phyloP scores from a whole-genome alignment of 306 rosid genomes.

The Echinosophora koreensis region DNA sequence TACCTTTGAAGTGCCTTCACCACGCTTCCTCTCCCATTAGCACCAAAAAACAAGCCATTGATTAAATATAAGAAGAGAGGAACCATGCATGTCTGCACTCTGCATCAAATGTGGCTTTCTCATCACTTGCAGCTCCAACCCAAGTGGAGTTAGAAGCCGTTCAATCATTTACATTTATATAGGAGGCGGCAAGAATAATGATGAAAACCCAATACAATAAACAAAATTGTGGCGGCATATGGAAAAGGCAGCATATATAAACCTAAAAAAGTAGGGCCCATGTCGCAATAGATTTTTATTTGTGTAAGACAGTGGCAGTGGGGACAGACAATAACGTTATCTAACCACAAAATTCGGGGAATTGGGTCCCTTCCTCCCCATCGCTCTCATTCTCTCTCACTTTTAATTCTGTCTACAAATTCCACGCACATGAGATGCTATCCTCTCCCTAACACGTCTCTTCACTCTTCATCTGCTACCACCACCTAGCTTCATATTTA shows the following conservation, averaged over 20 bases:
- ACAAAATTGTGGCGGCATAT: not conserved
- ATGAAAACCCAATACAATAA: not conserved
- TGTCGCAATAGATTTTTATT: not conserved
- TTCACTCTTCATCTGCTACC: no score
- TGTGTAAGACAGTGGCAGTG: not conserved
- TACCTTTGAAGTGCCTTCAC: slow-evolving; percentile 23
- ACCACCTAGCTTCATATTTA: no score
- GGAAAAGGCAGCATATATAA: not conserved
- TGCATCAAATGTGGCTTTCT: slow-evolving; percentile 6
- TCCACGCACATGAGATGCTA: not conserved
- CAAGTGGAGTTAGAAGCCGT: not conserved
- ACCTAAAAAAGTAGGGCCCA: not conserved
- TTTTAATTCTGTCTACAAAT: not conserved
- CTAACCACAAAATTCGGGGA: slow-evolving; percentile 25
- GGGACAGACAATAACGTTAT: not conserved
- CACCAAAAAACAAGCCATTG: slow-evolving; percentile 28
- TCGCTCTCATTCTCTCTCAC: not conserved
- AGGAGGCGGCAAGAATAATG: not conserved
- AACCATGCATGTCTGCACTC: not conserved
- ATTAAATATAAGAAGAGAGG: slow-evolving; percentile 18
- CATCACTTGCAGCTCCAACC: slow-evolving; percentile 11
- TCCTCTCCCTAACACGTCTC: no score
- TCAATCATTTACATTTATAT: slow-evolving; percentile 11
- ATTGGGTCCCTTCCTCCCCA: not conserved
- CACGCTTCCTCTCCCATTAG: slow-evolving; percentile 2